Evolutionary conservation across 2,329 filamentous ascomycete species (phyloP), one percentile per base, ranked within the genome.

Genomic region (Monosporascus sp.): DNA sequence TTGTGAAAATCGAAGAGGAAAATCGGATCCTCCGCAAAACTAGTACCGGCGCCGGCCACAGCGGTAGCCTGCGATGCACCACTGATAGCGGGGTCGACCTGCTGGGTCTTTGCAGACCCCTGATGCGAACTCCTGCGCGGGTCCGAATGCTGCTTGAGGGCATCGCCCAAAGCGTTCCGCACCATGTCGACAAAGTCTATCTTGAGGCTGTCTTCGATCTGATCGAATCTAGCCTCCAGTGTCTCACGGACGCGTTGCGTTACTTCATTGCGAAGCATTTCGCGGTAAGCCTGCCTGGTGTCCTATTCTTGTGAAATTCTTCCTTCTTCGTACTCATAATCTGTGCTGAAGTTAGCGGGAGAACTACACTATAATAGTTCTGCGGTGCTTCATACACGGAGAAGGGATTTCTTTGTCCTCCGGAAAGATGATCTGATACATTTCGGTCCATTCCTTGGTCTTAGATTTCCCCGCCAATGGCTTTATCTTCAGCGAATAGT

Each of bases 381-480:
- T 6, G 22, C 8, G n/a, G 22, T 5, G 3, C 1, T 14, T 7
- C 53, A 37, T 52, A 55, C 53, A 55, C 5, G 49, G 44, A 7
- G 53, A 49, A 46, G 53, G 53, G 14, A 55, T 40, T 11, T n/a
- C 9, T 0, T 43, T 37, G 16, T 49, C 53, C 6, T 52, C 36
- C 1, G 53, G 53, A 20, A 52, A 55, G 19, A 55, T 51, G 11
- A 46, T 55, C 11, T 34, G 36, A 47, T 55, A 55, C 7, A 55
- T 50, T 14, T 55, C 53, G 31, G 45, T 8, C 53, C 53, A 55
- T 4, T 46, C 9, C 49, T 55, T 26, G 1, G 17, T 16, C 3
- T 38, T 19, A 14, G 38, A 9, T 40, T 52, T 52, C 2, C 17
- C 31, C 8, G 48, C 16, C 7, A 36, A 31, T n/a, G 49, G 37